Evolutionary conservation across 2,329 filamentous ascomycete genomes (phyloP).

Genomic region (Hypoxylon sp.): DNA sequence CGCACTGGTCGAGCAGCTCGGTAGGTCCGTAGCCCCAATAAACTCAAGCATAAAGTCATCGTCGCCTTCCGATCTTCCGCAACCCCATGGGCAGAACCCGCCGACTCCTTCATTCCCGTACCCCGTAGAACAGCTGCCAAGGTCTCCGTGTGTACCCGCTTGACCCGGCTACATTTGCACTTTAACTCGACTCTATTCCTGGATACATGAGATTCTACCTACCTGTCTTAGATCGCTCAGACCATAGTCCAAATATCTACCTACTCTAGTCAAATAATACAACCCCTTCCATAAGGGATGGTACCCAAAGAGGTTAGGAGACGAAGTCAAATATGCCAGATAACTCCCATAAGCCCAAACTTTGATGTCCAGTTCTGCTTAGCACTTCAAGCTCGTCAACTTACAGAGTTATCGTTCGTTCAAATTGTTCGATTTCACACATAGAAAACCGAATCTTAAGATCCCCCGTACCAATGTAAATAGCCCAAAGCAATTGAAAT

Average conservation of each 20-base stretch:
- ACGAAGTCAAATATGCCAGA: neutral
- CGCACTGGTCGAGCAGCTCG: slow-evolving; percentile 1
- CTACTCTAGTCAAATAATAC: neutral
- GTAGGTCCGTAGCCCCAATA: slow-evolving; percentile 13
- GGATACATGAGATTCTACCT: neutral
- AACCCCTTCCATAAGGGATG: neutral
- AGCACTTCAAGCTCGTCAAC: neutral
- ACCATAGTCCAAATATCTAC: neutral
- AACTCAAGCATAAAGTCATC: slow-evolving; percentile 34
- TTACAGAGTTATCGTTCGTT: neutral
- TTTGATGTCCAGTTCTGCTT: neutral
- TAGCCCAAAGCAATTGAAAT: neutral
- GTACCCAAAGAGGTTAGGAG: neutral
- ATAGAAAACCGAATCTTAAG: neutral
- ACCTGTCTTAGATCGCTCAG: neutral
- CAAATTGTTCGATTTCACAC: neutral
- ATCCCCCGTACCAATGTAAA: neutral
- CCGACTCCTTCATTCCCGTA: neutral
- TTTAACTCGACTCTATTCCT: neutral
- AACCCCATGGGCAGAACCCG: neutral
- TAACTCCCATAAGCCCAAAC: neutral
- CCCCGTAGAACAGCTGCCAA: neutral
- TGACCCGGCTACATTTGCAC: neutral
- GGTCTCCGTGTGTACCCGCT: slow-evolving; percentile 9
- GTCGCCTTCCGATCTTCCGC: slow-evolving; percentile 16